Conservation (phyloP, 805 yeast species). For the Osmozyma mogii region DNA sequence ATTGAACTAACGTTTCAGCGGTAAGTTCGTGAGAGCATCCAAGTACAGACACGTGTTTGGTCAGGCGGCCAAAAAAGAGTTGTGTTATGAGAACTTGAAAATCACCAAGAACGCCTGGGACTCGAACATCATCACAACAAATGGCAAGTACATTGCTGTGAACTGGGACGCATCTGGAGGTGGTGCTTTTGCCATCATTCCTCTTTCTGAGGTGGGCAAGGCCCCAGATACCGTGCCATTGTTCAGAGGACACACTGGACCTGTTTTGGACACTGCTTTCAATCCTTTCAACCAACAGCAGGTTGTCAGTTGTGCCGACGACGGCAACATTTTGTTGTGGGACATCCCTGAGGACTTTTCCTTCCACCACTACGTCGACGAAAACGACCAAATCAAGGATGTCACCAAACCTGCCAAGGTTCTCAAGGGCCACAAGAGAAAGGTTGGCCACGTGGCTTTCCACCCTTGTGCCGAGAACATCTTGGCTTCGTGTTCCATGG, state of each 20-base stretch:
- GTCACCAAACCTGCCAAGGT: constrained; percentile 57
- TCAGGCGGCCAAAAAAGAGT: constrained; percentile 65
- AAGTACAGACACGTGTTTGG: constrained; percentile 96
- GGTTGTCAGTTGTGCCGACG: constrained; percentile 21
- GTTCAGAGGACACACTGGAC: constrained; percentile 92
- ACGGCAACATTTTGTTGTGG: constrained; percentile 69
- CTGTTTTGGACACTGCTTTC: constrained; percentile 92
- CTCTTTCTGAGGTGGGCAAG: constrained; percentile 79
- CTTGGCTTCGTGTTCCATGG: constrained; percentile 84
- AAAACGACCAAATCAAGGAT: constrained; percentile 54
- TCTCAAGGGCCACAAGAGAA: constrained; percentile 81
- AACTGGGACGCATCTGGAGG: constrained; percentile 96
- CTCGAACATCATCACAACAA: constrained; percentile 78
- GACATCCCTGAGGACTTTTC: constrained; percentile 77
- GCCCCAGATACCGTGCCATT: constrained; percentile 89
- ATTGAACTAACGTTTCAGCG: too few species aligned
- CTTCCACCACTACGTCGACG: constrained; percentile 49
- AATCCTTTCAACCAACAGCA: constrained; percentile 79
- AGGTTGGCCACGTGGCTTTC: constrained; percentile 86
- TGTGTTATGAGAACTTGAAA: constrained; percentile 66
- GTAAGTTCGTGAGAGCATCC: constrained; percentile 91
- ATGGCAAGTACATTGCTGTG: constrained; percentile 77
- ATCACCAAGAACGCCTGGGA: constrained; percentile 94
- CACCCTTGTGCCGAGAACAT: constrained; percentile 86
- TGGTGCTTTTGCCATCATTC: constrained; percentile 94